These are phyloP conservation scores for Helminthosporium solani DNA, from an alignment of 2,329 filamentous ascomycete genomes.

Conservation along the genomic window DNA sequence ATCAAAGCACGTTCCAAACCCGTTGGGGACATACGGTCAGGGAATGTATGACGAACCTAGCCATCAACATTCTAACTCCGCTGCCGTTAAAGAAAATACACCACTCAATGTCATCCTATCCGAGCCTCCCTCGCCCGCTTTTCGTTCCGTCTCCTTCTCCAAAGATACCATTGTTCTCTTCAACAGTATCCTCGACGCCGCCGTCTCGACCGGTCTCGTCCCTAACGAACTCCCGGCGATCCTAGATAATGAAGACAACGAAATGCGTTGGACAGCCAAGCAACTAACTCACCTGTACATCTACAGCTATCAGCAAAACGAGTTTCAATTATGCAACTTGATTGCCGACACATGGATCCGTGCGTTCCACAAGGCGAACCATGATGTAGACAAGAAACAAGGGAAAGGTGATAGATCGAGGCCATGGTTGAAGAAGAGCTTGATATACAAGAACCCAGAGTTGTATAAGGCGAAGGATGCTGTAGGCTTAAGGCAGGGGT, in stretches of 20 bases:
- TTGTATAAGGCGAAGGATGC: constrained; percentile 6
- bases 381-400: background rate
- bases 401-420: background rate
- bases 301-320: constrained; percentile 13
- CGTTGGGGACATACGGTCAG: no score
- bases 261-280: constrained; percentile 18
- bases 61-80: no score
- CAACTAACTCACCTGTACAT: constrained; percentile 31
- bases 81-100: no score
- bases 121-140: no score
- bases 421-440: background rate
- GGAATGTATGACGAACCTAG: no score
- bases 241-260: constrained; percentile 4
- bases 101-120: no score
- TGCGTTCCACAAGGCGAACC: constrained; percentile 24
- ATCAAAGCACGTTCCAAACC: no score
- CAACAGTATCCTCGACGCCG: background rate
- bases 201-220: background rate
- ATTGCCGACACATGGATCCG: constrained; percentile 38
- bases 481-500: background rate
- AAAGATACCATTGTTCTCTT: background rate
- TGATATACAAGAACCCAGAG: constrained; percentile 1
- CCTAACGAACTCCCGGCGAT: background rate
- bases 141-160: background rate
- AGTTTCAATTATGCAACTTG: constrained; percentile 30